These are phyloP conservation scores for Monosporascus sp. DNA, from an alignment of 2,329 filamentous ascomycete species.

Conservation along the genomic window DNA sequence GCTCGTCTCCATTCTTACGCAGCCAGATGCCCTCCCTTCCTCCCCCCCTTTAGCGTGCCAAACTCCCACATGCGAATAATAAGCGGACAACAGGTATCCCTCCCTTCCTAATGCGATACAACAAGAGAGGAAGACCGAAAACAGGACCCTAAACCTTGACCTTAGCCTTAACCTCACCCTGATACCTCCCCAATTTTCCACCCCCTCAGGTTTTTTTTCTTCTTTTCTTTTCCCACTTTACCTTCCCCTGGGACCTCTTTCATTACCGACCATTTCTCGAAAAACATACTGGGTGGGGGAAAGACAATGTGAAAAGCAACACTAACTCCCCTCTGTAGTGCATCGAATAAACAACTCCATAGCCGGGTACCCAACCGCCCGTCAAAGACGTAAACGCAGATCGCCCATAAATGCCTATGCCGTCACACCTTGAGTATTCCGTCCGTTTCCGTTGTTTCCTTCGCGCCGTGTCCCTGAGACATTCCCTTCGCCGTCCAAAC, in stretches of 20 bases:
- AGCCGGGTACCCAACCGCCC: not conserved
- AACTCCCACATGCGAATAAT: not conserved
- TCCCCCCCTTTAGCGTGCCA: not conserved
- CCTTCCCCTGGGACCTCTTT: not conserved
- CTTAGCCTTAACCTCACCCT: not conserved
- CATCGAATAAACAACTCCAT: not conserved
- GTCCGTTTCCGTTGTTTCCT: not conserved
- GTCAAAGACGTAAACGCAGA: not conserved
- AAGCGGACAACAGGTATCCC: not conserved
- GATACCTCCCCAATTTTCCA: not conserved
- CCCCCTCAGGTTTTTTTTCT: not conserved
- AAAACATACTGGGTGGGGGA: not conserved
- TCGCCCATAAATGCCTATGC: not conserved
- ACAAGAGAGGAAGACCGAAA: conserved; percentile 7
- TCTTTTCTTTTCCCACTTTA: not conserved
- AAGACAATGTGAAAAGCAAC: not conserved
- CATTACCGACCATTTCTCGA: not conserved
- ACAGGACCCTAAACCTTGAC: not conserved
- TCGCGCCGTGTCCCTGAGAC: not conserved
- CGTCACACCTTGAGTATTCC: not conserved
- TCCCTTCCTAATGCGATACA: conserved; percentile 6
- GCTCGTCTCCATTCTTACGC: not conserved
- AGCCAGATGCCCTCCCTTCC: not conserved
- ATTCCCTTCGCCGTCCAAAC: not conserved
- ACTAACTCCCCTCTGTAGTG: not conserved